A percentile compares a stretch with the other conserved stretches of the same genome.
Conservation (phyloP, 2,329 filamentous ascomycete species). For the Fusarium torreyae region DNA sequence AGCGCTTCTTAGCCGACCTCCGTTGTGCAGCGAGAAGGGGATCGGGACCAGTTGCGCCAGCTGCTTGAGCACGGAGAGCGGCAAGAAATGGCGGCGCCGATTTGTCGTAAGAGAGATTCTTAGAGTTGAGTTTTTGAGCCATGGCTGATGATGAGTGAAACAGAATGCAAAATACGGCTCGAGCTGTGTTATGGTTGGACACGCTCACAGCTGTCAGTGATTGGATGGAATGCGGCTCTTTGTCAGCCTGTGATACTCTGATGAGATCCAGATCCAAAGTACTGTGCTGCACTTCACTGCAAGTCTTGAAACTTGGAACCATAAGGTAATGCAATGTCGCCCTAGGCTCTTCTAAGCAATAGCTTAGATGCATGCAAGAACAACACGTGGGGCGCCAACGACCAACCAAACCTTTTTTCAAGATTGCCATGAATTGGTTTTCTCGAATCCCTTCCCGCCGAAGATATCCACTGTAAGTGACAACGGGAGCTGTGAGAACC, state of each 20-base stretch:
- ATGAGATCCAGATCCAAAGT: slow-evolving; percentile 23
- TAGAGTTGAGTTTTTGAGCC: slow-evolving; percentile 76
- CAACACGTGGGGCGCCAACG: slow-evolving; percentile 28
- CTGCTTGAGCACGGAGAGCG: slow-evolving; percentile 67
- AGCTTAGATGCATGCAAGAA: slow-evolving; percentile 25
- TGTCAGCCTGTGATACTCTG: slow-evolving; percentile 26
- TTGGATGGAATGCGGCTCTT: slow-evolving; percentile 28
- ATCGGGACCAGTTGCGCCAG: slow-evolving; percentile 66
- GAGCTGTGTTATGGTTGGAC: slow-evolving; percentile 28
- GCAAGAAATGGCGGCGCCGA: slow-evolving; percentile 74
- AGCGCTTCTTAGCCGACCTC: slow-evolving; percentile 67
- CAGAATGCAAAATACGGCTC: background rate
- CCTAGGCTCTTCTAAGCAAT: slow-evolving; percentile 33
- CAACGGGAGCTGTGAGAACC: slow-evolving; percentile 27
- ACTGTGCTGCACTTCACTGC: background rate
- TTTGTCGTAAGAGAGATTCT: slow-evolving; percentile 77
- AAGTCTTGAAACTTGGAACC: slow-evolving; percentile 16
- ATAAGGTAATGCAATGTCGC: slow-evolving; percentile 1
- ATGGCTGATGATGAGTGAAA: slow-evolving; percentile 50
- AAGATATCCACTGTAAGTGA: slow-evolving; percentile 1
- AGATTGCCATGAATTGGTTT: slow-evolving; percentile 17
- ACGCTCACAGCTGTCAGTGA: slow-evolving; percentile 20
- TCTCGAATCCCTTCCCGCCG: slow-evolving; percentile 12
- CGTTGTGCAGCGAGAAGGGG: slow-evolving; percentile 66
- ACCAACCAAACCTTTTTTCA: slow-evolving; percentile 1